phyloP scores from a whole-genome alignment of 164 flowering plant genomes.

The Litsea cubeba region DNA sequence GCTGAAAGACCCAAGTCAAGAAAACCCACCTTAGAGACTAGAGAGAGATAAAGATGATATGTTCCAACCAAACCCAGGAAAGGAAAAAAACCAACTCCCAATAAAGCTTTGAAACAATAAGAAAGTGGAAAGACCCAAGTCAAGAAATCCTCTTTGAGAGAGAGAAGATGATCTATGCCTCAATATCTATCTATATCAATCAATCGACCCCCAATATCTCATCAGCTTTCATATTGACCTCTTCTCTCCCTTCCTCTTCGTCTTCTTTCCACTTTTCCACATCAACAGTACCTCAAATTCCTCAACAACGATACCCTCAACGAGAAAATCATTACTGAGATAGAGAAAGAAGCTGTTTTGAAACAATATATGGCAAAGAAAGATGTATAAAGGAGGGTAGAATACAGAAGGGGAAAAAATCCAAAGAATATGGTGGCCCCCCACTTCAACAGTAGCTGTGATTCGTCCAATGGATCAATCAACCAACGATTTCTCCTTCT shows the following conservation, averaged over 20 bases:
- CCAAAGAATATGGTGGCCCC: conserved; percentile 6
- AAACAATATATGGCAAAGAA: neutral
- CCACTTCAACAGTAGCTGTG: conserved; percentile 7
- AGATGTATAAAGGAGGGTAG: neutral
- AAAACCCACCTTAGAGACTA: no score
- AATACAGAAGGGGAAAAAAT: neutral
- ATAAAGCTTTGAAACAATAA: neutral
- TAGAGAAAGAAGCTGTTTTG: conserved; percentile 9
- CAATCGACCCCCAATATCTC: conserved; percentile 20
- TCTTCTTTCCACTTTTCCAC: conserved; percentile 26
- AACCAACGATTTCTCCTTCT: conserved; percentile 18
- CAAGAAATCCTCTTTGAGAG: no score
- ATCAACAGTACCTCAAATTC: conserved; percentile 35
- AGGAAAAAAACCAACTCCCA: neutral
- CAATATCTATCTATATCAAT: conserved; percentile 44
- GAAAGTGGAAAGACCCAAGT: neutral
- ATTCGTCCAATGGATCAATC: conserved; percentile 34
- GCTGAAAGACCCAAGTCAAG: no score
- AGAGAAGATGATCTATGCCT: conserved; percentile 27
- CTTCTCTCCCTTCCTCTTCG: conserved; percentile 14
- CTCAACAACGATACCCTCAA: conserved; percentile 45
- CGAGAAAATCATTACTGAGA: conserved; percentile 48
- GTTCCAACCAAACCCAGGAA: neutral
- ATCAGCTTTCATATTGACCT: conserved; percentile 14
- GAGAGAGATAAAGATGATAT: no score